Base-by-base conservation (phyloP, 352 stramenopile species). In the Plasmopara halstedii region DNA sequence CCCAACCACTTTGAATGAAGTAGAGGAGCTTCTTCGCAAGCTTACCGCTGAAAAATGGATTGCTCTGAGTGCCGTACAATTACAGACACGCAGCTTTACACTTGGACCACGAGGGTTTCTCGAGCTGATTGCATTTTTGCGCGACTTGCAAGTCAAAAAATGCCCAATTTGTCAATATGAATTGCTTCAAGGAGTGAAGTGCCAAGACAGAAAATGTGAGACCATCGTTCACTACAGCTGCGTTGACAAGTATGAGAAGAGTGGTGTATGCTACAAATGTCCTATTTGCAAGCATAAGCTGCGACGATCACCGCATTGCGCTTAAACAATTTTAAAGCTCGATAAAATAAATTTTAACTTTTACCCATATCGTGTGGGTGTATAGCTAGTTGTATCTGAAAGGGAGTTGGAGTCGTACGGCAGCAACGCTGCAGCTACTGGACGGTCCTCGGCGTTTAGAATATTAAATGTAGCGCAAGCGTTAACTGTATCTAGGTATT, bases 401-500 rank as follows among this genome's bases (percentile, higher is more conserved):
- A 11, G 35, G 2, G 62, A 62, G 23, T 83, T 44, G n/a, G 75
- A 50, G 31, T 88, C 74, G 46, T 61, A 71, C 2, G 83, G 80
- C 9, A 95, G 50, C 41, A 95, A 71, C n/a, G 79, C 82, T 9
- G 79, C 83, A 6, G 68, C 83, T 17, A 95, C 72, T 34, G 75
- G 67, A 48, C 83, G 77, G 56, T 92, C 83, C 48, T 95, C 82
- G n/a, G 80, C 80, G 64, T 92, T 95, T n/a, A 95, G 62, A 53
- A 95, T 87, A 50, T 95, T 95, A 60, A 93, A 95, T n/a, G 82
- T 95, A 34, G 82, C 78, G 42, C 83, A 90, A 9, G 83, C 82
- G 46, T 92, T 90, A 35, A 85, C 59, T 23, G 78, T 87, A 62
- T 93, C 81, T 27, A 88, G 33, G 53, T 89, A 90, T 54, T 93